These are phyloP conservation scores for Posidonia australis DNA, from an alignment of 106 monocot species.

Conservation along the genomic window DNA sequence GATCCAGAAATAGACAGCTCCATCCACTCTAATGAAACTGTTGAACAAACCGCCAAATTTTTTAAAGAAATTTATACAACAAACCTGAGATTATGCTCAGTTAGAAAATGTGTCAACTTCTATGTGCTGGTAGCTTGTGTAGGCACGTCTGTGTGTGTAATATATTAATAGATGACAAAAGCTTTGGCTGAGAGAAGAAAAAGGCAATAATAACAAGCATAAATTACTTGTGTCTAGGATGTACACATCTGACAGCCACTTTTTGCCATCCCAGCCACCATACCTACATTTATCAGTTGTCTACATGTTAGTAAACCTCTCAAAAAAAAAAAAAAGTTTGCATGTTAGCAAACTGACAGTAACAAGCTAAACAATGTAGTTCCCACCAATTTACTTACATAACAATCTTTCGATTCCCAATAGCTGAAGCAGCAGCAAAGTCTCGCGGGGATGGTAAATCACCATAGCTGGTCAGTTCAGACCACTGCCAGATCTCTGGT, in stretches of 20 bases:
- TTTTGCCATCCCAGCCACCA: slow-evolving; percentile 99
- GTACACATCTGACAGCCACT: slow-evolving; percentile 96
- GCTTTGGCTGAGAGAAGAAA: neutral
- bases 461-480: slow-evolving; percentile 90
- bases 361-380: neutral
- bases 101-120: too few relatives aligned
- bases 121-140: neutral
- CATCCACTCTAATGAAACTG: slow-evolving; percentile 94
- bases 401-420: slow-evolving; percentile 89
- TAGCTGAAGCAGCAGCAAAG: slow-evolving; percentile 88
- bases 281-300: slow-evolving; percentile 39
- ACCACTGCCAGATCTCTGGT: slow-evolving; percentile 99
- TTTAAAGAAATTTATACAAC: too few relatives aligned
- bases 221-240: slow-evolving; percentile 86
- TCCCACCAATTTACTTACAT: slow-evolving; percentile 41
- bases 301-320: neutral
- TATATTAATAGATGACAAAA: too few relatives aligned
- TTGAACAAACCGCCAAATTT: neutral
- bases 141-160: neutral
- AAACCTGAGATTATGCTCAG: too few relatives aligned
- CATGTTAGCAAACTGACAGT: neutral
- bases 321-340: neutral
- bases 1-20: slow-evolving; percentile 78
- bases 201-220: neutral
- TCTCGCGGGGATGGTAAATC: slow-evolving; percentile 92